These are phyloP conservation scores for Byssochlamys sp. DNA, from an alignment of 2,329 filamentous ascomycete species.

Conservation along the genomic window DNA sequence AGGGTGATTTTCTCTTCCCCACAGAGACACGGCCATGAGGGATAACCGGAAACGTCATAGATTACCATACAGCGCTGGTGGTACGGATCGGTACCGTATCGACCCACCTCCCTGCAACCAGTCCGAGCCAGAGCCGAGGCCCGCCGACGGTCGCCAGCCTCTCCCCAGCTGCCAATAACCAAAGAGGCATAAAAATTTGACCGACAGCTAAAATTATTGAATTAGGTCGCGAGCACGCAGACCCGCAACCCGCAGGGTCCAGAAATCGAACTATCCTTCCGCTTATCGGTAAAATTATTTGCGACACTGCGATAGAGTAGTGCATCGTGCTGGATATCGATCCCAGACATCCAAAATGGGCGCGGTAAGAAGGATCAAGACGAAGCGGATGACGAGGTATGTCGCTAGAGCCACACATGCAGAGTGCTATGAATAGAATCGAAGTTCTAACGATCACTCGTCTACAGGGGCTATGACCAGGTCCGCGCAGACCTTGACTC, in stretches of 20 bases:
- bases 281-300: slow-evolving; percentile 21
- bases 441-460: slow-evolving; percentile 8
- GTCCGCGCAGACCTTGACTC: slow-evolving; percentile 72
- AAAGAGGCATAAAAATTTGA: slow-evolving; percentile 1
- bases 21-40: background rate
- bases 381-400: slow-evolving; percentile 60
- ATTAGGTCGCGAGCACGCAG: slow-evolving; percentile 16
- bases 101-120: slow-evolving; percentile 6
- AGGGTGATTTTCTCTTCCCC: background rate
- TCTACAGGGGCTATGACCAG: slow-evolving; percentile 77
- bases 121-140: background rate
- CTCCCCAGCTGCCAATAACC: slow-evolving; percentile 16
- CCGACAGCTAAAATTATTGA: too few species aligned
- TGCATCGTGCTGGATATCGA: slow-evolving; percentile 9
- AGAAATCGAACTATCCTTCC: slow-evolving; percentile 18
- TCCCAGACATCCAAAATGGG: slow-evolving; percentile 47
- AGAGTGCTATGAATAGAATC: slow-evolving; percentile 20
- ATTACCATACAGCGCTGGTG: slow-evolving; percentile 11
- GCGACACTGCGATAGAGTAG: background rate
- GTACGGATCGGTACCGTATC: slow-evolving; percentile 14
- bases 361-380: slow-evolving; percentile 59
- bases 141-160: background rate
- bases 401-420: slow-evolving; percentile 34
- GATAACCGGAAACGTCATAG: slow-evolving; percentile 22
- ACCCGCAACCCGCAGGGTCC: slow-evolving; percentile 19